phyloP scores from a whole-genome alignment of 495 filamentous ascomycete species.

The Penicillium mononematosum region DNA sequence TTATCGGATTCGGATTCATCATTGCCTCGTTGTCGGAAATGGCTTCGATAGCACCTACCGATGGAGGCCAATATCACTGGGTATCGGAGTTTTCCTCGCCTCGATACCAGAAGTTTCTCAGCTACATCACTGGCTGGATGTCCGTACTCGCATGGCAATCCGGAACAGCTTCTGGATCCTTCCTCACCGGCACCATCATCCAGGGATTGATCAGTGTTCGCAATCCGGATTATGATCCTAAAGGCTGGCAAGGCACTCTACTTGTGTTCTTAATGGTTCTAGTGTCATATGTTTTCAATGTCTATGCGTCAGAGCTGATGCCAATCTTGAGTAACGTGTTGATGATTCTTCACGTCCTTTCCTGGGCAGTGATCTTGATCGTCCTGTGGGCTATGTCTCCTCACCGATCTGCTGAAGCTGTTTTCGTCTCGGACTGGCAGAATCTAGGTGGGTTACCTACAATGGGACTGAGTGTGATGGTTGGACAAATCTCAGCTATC shows the following conservation, averaged over 20 bases:
- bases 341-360: not conserved
- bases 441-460: not conserved
- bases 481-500: not conserved
- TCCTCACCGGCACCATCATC: constrained; percentile 43
- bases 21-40: not conserved
- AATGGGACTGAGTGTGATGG: not conserved
- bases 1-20: not conserved
- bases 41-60: constrained; percentile 18
- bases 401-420: not conserved
- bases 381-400: not conserved
- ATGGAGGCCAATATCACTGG: constrained; percentile 41
- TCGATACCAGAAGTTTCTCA: constrained; percentile 25
- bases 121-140: constrained; percentile 36
- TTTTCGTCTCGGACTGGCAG: not conserved
- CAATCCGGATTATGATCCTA: constrained; percentile 35
- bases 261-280: not conserved
- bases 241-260: constrained; percentile 45
- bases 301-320: not conserved
- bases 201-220: constrained; percentile 45
- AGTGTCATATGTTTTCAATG: not conserved
- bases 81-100: constrained; percentile 33
- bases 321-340: not conserved
- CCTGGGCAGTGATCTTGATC: not conserved
- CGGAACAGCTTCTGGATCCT: constrained; percentile 31
- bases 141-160: constrained; percentile 28